phyloP scores from a whole-genome alignment of 179 eudicot species.

The Nepenthes alata region DNA sequence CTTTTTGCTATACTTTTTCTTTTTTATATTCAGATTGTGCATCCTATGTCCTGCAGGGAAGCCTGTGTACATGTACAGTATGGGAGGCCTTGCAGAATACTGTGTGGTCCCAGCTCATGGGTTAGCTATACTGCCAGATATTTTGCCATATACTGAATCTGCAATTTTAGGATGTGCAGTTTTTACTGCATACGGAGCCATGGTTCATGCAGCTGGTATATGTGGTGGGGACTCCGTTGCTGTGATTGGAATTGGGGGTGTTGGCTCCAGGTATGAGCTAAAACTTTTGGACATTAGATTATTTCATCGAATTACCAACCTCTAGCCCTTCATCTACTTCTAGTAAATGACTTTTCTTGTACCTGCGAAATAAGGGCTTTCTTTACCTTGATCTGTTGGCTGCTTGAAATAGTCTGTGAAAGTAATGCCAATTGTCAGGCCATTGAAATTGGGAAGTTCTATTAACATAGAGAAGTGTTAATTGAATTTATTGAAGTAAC shows the following conservation, averaged over 20 bases:
- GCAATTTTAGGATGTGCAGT: constrained; percentile 98
- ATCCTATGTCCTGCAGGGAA: constrained; percentile 40
- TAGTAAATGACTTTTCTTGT: not conserved
- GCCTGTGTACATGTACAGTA: constrained; percentile 98
- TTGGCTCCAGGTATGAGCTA: constrained; percentile 77
- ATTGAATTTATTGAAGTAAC: too few relatives aligned
- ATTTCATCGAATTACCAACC: not conserved
- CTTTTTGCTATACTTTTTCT: not conserved
- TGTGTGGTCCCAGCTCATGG: constrained; percentile 92
- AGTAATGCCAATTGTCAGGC: too few relatives aligned
- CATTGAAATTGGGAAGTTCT: too few relatives aligned
- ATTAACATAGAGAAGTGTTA: too few relatives aligned
- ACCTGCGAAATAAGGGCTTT: too few relatives aligned
- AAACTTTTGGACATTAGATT: not conserved
- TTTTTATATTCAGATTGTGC: not conserved
- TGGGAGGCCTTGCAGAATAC: constrained; percentile 99
- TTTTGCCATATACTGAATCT: constrained; percentile 91
- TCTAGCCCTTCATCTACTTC: not conserved
- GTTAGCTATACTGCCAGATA: constrained; percentile 55
- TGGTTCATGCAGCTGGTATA: constrained; percentile 95
- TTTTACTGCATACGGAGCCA: constrained; percentile 97
- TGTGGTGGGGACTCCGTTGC: constrained; percentile 94
- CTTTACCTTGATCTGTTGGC: too few relatives aligned
- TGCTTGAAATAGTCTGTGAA: too few relatives aligned
- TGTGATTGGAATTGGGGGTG: constrained; percentile 96